Conservation (phyloP, 805 yeast species). For the Yarrowia deformans region DNA sequence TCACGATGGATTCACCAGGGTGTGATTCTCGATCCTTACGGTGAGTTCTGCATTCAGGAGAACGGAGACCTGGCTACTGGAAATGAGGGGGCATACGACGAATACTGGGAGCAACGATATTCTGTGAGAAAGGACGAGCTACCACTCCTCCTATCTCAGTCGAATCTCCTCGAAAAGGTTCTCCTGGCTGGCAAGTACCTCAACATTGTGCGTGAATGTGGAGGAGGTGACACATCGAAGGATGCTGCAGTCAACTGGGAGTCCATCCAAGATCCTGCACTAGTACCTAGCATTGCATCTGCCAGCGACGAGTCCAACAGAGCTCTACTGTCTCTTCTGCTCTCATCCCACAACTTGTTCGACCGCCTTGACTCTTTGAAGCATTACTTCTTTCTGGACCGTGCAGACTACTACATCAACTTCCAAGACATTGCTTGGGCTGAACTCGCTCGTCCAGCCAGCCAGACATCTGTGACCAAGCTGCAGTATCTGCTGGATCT, state of each 20-base stretch:
- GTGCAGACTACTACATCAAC: slow-evolving; percentile 59
- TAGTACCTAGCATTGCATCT: slow-evolving; percentile 63
- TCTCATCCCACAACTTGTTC: slow-evolving; percentile 64
- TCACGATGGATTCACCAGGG: slow-evolving; percentile 85
- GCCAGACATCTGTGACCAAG: slow-evolving; percentile 46
- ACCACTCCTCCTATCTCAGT: slow-evolving; percentile 65
- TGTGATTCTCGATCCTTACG: slow-evolving; percentile 73
- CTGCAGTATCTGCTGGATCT: slow-evolving; percentile 53
- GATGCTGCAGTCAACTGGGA: slow-evolving; percentile 49
- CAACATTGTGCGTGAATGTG: slow-evolving; percentile 72
- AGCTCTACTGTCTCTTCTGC: slow-evolving; percentile 62
- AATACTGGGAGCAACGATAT: slow-evolving; percentile 62
- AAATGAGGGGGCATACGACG: slow-evolving; percentile 49
- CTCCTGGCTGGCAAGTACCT: slow-evolving; percentile 84
- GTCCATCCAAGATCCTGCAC: slow-evolving; percentile 54
- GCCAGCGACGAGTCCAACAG: slow-evolving; percentile 75
- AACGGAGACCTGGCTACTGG: slow-evolving; percentile 45
- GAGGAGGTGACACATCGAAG: slow-evolving; percentile 52
- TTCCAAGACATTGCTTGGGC: slow-evolving; percentile 60
- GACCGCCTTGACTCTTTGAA: slow-evolving; percentile 60
- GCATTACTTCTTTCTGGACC: slow-evolving; percentile 63
- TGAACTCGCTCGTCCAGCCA: slow-evolving; percentile 59
- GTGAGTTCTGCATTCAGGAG: slow-evolving; percentile 78
- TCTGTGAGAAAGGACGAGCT: slow-evolving; percentile 77
- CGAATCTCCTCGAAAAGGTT: slow-evolving; percentile 66